These are phyloP conservation scores for Coemansia brasiliensis DNA, from an alignment of 192 early-diverging fungal species.

Conservation along the genomic window DNA sequence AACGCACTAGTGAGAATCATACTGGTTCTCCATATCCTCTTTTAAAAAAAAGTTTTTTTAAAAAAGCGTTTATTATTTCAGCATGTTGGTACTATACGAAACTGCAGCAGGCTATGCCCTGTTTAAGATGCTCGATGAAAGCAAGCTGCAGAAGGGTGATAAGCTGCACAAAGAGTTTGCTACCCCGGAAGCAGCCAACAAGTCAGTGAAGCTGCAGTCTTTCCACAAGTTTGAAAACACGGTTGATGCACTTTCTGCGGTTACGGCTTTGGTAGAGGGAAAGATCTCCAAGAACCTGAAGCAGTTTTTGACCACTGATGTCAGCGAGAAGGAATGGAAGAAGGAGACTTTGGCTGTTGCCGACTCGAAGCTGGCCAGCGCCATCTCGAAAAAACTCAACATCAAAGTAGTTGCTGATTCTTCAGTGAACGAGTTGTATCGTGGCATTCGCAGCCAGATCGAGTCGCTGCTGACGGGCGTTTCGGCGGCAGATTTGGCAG, in stretches of 20 bases:
- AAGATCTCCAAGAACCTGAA: conserved; percentile 95
- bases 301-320: conserved; percentile 82
- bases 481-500: conserved; percentile 81
- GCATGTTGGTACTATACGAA: conserved; percentile 95
- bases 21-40: background rate
- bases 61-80: conserved; percentile 2
- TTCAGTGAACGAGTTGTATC: conserved; percentile 87
- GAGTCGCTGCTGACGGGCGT: conserved; percentile 86
- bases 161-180: conserved; percentile 87
- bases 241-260: conserved; percentile 92
- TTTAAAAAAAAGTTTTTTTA: background rate
- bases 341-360: conserved; percentile 89
- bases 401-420: conserved; percentile 84
- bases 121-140: conserved; percentile 91
- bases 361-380: conserved; percentile 86
- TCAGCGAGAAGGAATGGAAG: conserved; percentile 85
- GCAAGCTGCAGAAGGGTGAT: conserved; percentile 84
- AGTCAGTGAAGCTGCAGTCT: conserved; percentile 90
- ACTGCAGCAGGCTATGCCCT: conserved; percentile 96
- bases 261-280: conserved; percentile 95
- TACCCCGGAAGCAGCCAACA: conserved; percentile 84
- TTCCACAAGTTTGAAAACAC: conserved; percentile 99
- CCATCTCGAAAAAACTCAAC: conserved; percentile 84
- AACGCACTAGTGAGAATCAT: background rate
- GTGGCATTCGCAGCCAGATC: conserved; percentile 94